Conservation (phyloP, 768 basidiomycete genomes). For the Mycena pura region DNA sequence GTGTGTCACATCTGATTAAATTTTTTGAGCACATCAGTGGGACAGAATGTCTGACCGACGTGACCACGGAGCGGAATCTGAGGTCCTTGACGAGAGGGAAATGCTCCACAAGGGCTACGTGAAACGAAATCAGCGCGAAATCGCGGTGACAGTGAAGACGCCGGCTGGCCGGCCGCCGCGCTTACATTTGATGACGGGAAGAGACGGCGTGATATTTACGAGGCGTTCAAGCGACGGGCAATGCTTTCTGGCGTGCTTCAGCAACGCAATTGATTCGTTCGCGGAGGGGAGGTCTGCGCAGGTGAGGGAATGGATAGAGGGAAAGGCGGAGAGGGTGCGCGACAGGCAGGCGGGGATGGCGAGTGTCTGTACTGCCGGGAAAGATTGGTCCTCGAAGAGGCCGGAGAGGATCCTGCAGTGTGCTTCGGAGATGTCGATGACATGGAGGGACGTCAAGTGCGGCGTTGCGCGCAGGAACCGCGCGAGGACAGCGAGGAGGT, state of each 20-base stretch:
- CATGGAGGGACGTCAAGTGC: conserved; percentile 3
- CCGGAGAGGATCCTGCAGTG: background rate
- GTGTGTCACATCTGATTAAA: too few relatives aligned
- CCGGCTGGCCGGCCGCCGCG: too few relatives aligned
- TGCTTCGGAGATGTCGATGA: background rate
- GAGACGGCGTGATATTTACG: conserved; percentile 3
- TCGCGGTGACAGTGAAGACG: background rate
- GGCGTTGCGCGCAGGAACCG: conserved; percentile 11
- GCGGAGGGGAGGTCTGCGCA: conserved; percentile 1
- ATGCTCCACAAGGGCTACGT: background rate
- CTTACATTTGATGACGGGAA: background rate
- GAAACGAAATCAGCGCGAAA: background rate
- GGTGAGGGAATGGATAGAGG: background rate
- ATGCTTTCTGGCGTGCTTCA: background rate
- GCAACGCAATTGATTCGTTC: background rate
- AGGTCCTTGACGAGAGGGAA: background rate
- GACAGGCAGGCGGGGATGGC: conserved; percentile 2
- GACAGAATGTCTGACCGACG: background rate
- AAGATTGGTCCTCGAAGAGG: background rate
- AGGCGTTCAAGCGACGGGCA: conserved; percentile 4
- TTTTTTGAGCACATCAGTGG: background rate
- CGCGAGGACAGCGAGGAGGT: background rate
- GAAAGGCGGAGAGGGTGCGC: background rate
- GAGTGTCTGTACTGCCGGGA: background rate
- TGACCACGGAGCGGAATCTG: background rate